Base-by-base conservation (phyloP, 352 stramenopile genomes). In the Phytophthora citrophthora region DNA sequence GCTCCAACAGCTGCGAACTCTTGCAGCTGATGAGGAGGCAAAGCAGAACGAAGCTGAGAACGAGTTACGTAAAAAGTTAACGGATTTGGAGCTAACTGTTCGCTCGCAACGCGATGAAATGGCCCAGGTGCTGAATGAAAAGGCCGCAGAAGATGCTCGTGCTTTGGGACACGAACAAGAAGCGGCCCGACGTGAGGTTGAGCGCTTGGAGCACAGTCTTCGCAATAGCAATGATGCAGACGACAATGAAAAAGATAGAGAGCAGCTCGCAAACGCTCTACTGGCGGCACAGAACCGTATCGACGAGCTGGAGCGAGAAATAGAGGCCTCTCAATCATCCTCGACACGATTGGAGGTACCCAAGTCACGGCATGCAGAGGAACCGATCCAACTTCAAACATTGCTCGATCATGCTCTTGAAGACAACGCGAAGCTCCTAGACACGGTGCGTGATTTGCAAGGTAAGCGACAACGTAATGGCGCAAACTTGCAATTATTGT, bases 371-470 rank as follows among this genome's bases (percentile, higher is more conserved):
- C 23, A 44, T 31, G 48, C 56, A 0, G 52, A 66, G 16, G 26
- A 48, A 18, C 57, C 68, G 43, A 40, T 70, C 51, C 60, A 80
- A 48, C 65, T 88, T 10, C 72, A 87, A 47, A 83, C 73, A 23
- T 43, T 88, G 26, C 48, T 93, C 9, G 68, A 87, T 31, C 70
- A 58, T 34, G 76, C 80, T 34, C 45, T 93, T 9, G 74, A 62
- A 23, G 80, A 90, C 48, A 90, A 90, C 31, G 70, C 72, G 40
- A 73, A 90, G 36, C 70, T 93, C 38, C 67, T 88, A 31, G 77
- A 83, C 49, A 88, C 78, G 15, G 75, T 90, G 51, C 74, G 79
- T 60, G 69, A 85, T n/a, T 51, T 90, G 29, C 76, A 91, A 79
- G 75, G 85, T 76, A 87, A 83, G 64, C 71, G 61, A 32, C 45